Percentiles rank a stretch among this genome's conserved stretches.
Conservation (phyloP, 148 eudicot genomes). For the Talinum fruticosum region DNA sequence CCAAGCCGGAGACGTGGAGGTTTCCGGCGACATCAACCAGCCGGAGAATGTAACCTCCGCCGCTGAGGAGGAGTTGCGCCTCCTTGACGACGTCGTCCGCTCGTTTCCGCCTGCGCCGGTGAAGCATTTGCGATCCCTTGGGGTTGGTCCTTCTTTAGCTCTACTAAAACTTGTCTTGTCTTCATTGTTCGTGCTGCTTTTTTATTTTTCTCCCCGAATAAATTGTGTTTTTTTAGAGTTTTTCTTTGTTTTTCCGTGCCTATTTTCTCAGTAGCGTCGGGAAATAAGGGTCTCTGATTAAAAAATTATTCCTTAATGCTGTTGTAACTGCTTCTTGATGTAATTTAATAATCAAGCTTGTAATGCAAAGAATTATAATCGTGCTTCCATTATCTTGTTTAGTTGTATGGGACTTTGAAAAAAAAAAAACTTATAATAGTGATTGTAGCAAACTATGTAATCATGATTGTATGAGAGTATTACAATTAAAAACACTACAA, state of each 20-base stretch:
- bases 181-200: not conserved
- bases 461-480: too few relatives aligned
- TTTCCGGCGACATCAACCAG: slow-evolving; percentile 10
- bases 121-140: slow-evolving; percentile 50
- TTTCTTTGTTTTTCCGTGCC: not conserved
- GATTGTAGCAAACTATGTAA: too few relatives aligned
- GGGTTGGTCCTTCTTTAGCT: slow-evolving; percentile 28
- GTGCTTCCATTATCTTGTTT: too few relatives aligned
- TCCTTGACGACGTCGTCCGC: slow-evolving; percentile 42
- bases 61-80: slow-evolving; percentile 36
- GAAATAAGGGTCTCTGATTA: not conserved
- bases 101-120: slow-evolving; percentile 44
- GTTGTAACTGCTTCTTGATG: not conserved
- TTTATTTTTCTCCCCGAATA: not conserved
- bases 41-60: slow-evolving; percentile 15
- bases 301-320: not conserved
- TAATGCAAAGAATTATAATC: too few relatives aligned
- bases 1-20: slow-evolving; percentile 4
- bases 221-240: not conserved
- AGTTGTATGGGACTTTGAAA: too few relatives aligned
- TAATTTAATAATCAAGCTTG: too few relatives aligned
- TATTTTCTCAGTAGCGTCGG: not conserved
- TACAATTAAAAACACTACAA: too few relatives aligned
- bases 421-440: too few relatives aligned
- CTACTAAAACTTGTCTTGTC: not conserved